Percentiles rank a stretch among this genome's conserved stretches.
phyloP scores from a whole-genome alignment of 2,329 filamentous ascomycete species.

The Alternaria hordeiaustralica region DNA sequence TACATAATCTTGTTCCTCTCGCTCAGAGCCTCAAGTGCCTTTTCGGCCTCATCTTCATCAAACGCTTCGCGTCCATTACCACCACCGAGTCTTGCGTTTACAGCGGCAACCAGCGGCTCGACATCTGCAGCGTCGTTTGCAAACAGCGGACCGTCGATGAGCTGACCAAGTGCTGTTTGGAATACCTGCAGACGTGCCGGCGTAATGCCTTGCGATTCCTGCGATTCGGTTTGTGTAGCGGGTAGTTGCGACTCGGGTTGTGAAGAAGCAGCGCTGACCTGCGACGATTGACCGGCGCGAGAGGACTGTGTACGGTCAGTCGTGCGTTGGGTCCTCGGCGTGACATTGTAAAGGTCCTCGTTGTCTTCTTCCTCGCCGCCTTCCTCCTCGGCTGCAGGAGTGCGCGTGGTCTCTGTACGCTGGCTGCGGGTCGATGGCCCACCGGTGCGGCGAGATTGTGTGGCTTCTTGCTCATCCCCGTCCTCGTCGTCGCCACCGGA shows the following conservation, averaged over 20 bases:
- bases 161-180: slow-evolving; percentile 78
- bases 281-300: slow-evolving; percentile 54
- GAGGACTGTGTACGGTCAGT: slow-evolving; percentile 40
- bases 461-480: slow-evolving; percentile 52
- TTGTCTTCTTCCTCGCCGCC: slow-evolving; percentile 61
- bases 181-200: slow-evolving; percentile 73
- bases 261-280: slow-evolving; percentile 79
- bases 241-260: slow-evolving; percentile 75
- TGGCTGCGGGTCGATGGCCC: slow-evolving; percentile 45
- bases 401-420: slow-evolving; percentile 33
- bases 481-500: slow-evolving; percentile 68
- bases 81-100: slow-evolving; percentile 74
- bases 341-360: slow-evolving; percentile 62
- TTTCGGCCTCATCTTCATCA: slow-evolving; percentile 72
- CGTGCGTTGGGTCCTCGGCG: slow-evolving; percentile 57
- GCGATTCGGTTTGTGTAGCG: slow-evolving; percentile 57
- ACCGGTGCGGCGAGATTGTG: slow-evolving; percentile 47
- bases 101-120: slow-evolving; percentile 74
- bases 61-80: slow-evolving; percentile 67
- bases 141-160: slow-evolving; percentile 85
- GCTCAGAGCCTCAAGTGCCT: slow-evolving; percentile 80
- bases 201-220: slow-evolving; percentile 59
- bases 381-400: slow-evolving; percentile 44
- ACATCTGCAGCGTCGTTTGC: slow-evolving; percentile 83
- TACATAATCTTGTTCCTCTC: slow-evolving; percentile 87